Evolutionary conservation across 805 yeast species (phyloP).

Genomic region (Scheffersomyces lignosus): DNA sequence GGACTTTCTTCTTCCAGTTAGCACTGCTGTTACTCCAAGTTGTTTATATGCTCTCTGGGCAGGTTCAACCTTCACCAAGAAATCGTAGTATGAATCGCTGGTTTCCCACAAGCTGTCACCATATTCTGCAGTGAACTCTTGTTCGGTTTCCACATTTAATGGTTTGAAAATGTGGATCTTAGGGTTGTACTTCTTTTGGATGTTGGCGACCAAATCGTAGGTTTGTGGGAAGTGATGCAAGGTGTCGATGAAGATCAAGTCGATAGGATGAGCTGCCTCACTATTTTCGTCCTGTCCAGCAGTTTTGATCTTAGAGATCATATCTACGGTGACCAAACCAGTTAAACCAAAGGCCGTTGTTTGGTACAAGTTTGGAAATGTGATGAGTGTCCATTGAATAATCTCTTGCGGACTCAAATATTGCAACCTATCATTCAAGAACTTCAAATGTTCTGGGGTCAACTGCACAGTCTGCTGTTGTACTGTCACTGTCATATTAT

Average conservation of each 20-base stretch:
- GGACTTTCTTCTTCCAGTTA: slow-evolving; percentile 87
- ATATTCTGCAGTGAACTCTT: slow-evolving; percentile 62
- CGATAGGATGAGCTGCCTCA: slow-evolving; percentile 46
- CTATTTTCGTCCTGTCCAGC: no score
- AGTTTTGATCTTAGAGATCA: slow-evolving; percentile 57
- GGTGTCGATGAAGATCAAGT: slow-evolving; percentile 85
- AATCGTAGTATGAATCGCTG: slow-evolving; percentile 81
- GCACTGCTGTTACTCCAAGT: slow-evolving; percentile 74
- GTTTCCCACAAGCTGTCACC: slow-evolving; percentile 84
- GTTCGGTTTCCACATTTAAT: slow-evolving; percentile 49
- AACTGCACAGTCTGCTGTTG: slow-evolving; percentile 33
- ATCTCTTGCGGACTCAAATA: slow-evolving; percentile 66
- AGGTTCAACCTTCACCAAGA: slow-evolving; percentile 89
- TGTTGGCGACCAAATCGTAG: slow-evolving; percentile 61
- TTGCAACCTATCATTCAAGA: slow-evolving; percentile 64
- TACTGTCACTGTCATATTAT: no score
- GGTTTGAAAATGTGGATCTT: slow-evolving; percentile 72
- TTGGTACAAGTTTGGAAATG: slow-evolving; percentile 81
- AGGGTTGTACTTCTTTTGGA: slow-evolving; percentile 55
- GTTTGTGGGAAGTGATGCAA: slow-evolving; percentile 96
- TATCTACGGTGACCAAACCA: slow-evolving; percentile 85
- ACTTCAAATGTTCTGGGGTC: slow-evolving; percentile 56
- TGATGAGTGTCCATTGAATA: slow-evolving; percentile 76
- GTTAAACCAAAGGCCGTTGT: slow-evolving; percentile 96
- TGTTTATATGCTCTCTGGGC: slow-evolving; percentile 79